phyloP scores from a whole-genome alignment of 306 rosid species.

The Lotus japonicus region DNA sequence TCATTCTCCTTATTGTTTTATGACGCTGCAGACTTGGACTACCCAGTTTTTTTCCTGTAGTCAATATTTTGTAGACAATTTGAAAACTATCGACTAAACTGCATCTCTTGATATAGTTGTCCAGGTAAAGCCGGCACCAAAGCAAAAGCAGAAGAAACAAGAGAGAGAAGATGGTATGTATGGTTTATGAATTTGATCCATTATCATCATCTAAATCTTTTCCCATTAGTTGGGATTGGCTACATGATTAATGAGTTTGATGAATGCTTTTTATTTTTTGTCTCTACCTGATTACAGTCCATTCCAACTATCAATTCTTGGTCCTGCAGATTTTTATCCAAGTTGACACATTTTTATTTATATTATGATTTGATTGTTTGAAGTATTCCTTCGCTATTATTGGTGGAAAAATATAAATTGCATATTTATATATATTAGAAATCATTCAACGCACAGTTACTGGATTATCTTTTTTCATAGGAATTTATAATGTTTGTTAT shows the following conservation, averaged over 20 bases:
- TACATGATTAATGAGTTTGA: not conserved
- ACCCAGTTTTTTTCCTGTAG: constrained; percentile 4
- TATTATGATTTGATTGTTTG: not conserved
- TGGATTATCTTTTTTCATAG: not conserved
- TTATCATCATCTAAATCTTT: no score
- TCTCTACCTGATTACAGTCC: constrained; percentile 1
- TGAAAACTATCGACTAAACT: constrained; percentile 3
- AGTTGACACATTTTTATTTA: not conserved
- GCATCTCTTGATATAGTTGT: constrained; percentile 42
- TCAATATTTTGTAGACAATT: constrained; percentile 13
- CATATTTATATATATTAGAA: not conserved
- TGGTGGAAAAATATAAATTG: not conserved
- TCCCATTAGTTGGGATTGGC: no score
- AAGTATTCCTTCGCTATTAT: not conserved
- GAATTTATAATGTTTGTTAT: not conserved
- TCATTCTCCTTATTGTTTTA: constrained; percentile 5
- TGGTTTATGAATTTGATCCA: constrained; percentile 1
- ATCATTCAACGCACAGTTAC: not conserved
- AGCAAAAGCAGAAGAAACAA: constrained; percentile 49
- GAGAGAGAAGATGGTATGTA: constrained; percentile 61
- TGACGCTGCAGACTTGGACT: constrained; percentile 5
- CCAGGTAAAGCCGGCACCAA: constrained; percentile 43
- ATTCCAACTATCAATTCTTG: not conserved
- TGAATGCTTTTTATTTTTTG: not conserved
- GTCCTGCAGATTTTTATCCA: not conserved